phyloP scores from a whole-genome alignment of 805 yeast genomes.

The Cyberlindnera samutprakarnensis region DNA sequence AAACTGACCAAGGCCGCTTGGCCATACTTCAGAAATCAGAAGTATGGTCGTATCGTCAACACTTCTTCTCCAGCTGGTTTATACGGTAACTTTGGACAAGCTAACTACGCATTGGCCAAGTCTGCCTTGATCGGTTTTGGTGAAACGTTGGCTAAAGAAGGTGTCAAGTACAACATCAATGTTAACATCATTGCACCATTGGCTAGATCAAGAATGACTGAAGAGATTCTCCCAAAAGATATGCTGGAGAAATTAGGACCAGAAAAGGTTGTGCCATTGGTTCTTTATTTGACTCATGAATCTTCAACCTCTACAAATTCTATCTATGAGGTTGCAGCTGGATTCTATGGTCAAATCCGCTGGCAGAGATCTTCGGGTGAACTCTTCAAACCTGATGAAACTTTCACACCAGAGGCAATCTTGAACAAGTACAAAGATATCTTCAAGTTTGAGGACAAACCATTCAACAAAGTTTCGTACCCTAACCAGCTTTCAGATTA shows the following conservation, averaged over 20 bases:
- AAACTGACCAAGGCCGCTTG: constrained; percentile 84
- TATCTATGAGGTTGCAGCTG: constrained; percentile 90
- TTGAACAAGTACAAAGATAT: constrained; percentile 59
- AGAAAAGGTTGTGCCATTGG: constrained; percentile 88
- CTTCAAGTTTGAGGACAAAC: constrained; percentile 50
- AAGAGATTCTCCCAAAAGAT: constrained; percentile 78
- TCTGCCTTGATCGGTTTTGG: constrained; percentile 84
- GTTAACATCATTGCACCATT: constrained; percentile 90
- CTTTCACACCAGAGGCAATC: constrained; percentile 82
- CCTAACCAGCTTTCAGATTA: constrained; percentile 74
- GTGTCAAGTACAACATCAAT: constrained; percentile 71
- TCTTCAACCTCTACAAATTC: constrained; percentile 57
- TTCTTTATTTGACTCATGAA: constrained; percentile 70
- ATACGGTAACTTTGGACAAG: constrained; percentile 95
- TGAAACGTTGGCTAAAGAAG: constrained; percentile 94
- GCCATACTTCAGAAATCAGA: constrained; percentile 80
- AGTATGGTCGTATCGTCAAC: constrained; percentile 82
- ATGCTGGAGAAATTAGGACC: constrained; percentile 75
- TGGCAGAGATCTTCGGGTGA: constrained; percentile 94
- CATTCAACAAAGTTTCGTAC: constrained; percentile 50
- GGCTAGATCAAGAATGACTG: constrained; percentile 96
- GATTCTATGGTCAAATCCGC: constrained; percentile 82
- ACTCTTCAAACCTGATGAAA: constrained; percentile 66
- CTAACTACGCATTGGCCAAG: constrained; percentile 92
- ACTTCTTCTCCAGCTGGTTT: constrained; percentile 98